Percentiles rank a stretch among this genome's conserved stretches.
Evolutionary conservation across 1,284 basidiomycete genomes (phyloP).

Genomic region (Tilletia indica): DNA sequence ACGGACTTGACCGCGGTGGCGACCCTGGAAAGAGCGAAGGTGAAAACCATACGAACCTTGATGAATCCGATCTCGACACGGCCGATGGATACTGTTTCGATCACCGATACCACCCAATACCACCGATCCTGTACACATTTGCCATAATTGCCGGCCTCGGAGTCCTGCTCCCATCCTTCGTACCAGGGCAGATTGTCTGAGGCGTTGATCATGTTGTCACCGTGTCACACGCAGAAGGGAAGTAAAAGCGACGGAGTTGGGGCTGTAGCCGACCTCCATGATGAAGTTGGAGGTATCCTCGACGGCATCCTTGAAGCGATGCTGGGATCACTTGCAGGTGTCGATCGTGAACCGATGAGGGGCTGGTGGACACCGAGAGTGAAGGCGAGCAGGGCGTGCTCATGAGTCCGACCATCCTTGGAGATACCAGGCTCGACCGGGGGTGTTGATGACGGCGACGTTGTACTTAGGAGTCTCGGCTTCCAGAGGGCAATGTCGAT

Average conservation of each 20-base stretch:
- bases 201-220: constrained; percentile 99
- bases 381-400: no score
- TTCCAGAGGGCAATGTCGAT: constrained; percentile 61
- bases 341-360: no score
- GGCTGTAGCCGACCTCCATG: no score
- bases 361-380: no score
- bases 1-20: constrained; percentile 99
- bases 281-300: no score
- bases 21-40: constrained; percentile 93
- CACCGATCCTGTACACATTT: constrained; percentile 99
- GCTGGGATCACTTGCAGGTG: no score
- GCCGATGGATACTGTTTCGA: constrained; percentile 98
- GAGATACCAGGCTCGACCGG: no score
- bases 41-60: constrained; percentile 97
- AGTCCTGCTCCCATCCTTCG: constrained; percentile 76
- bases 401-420: no score
- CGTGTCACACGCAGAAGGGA: constrained; percentile 99
- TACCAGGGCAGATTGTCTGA: constrained; percentile 89
- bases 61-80: constrained; percentile 99
- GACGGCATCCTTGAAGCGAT: no score
- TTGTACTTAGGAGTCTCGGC: constrained; percentile 99
- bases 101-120: no score
- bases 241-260: no score
- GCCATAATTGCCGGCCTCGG: constrained; percentile 89
- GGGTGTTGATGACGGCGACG: constrained; percentile 96